Base-by-base conservation (phyloP, 306 rosid species). In the Malus sylvestris region DNA sequence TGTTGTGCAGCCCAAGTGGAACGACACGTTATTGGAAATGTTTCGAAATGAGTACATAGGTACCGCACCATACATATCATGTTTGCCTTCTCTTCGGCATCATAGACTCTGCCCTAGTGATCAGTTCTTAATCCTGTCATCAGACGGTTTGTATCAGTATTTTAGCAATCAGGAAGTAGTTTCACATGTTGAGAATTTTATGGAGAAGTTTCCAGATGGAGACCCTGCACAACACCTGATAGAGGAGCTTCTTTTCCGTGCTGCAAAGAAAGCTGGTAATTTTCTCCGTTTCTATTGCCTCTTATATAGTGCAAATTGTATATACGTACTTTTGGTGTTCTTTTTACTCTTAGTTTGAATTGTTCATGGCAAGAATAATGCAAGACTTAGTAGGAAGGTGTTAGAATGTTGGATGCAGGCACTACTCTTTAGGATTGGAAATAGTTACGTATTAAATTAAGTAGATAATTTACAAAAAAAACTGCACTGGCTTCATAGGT, bases 211-310 rank as follows among this genome's bases (percentile, higher is more conserved):
- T 83, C 98, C 99, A 12, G 99, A 96, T 51, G 99, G 99, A 75
- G 99, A 96, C 76, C 99, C 99, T 53, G 99, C 99, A 67, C 99
- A 96, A 83, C 96, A 96, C 86, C 88, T 96, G 84, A 96, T 96
- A 78, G 99, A 96, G 93, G 99, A 96, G 87, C 96, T 96, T 83
- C 99, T 96, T 72, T 79, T 81, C 80, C 99, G 99, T 71, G 99
- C 99, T 25, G 99, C 99, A 46, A 91, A 89, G 86, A 96, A 96
- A 83, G 99, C 99, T 44, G 98, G 99, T 96, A 88, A 55, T 13
- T 59, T 45, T 64, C 51, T 15, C 27, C 67, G 63, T 70, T 44
- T 74, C 70, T 70, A 10, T 5, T 29, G 67, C 15, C 27, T 19
- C 4, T 40, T 40, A 27, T 62, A 3, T 30, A 18, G 51, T 68